Conservation (phyloP, 768 basidiomycete genomes). For the Xanthoconium stramineum region DNA sequence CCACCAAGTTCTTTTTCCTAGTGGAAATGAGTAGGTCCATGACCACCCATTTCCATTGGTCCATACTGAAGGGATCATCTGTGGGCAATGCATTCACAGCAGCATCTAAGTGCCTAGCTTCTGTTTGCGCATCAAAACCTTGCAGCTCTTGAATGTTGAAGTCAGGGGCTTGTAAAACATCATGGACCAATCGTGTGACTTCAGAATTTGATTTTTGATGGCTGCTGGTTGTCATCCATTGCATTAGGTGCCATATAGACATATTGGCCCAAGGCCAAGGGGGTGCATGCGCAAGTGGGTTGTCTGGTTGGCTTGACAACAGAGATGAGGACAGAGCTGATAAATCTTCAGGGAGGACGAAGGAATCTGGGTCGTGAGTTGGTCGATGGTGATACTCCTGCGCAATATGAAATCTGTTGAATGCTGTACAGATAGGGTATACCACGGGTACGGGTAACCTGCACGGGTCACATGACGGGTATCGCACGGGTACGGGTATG, state of each 20-base stretch:
- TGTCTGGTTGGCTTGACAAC: not conserved
- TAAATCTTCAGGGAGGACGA: not conserved
- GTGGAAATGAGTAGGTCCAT: not conserved
- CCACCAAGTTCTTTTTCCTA: not conserved
- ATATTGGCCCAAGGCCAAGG: constrained; percentile 19
- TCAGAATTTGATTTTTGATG: not conserved
- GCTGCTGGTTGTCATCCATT: constrained; percentile 6
- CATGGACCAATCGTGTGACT: not conserved
- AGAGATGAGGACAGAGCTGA: not conserved
- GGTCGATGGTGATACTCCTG: not conserved
- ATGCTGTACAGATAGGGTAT: not conserved
- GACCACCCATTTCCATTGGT: not conserved
- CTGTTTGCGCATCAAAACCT: not conserved
- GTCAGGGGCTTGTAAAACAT: constrained; percentile 1
- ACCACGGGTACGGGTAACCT: too few relatives aligned
- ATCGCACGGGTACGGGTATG: too few relatives aligned
- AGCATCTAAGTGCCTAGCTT: not conserved
- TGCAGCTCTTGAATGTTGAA: constrained; percentile 1
- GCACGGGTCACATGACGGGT: too few relatives aligned
- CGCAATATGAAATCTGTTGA: not conserved
- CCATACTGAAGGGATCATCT: not conserved
- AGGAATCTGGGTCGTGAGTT: constrained; percentile 1
- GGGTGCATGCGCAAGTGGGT: not conserved
- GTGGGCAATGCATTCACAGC: not conserved
- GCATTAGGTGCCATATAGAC: constrained; percentile 8